Percentiles rank a stretch among this genome's conserved stretches.
Evolutionary conservation across 805 yeast species (phyloP).

Genomic region (Tetrapisispora fleetii): DNA sequence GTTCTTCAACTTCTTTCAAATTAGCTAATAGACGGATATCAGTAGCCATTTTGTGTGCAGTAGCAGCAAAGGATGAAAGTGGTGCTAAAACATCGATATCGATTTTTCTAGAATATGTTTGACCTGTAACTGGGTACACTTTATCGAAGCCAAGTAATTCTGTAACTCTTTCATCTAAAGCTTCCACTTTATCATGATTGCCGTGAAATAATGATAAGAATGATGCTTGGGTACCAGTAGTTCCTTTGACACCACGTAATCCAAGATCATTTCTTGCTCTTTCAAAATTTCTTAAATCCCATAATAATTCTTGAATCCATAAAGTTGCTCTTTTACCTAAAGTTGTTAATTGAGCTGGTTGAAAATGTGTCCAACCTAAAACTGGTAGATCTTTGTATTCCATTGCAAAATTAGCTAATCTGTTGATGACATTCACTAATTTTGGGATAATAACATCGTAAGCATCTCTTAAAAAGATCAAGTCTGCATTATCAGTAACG

Average conservation of each 20-base stretch:
- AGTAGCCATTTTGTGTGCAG: conserved; percentile 96
- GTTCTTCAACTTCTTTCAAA: conserved; percentile 95
- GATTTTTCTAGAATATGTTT: conserved; percentile 97
- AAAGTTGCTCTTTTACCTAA: conserved; percentile 96
- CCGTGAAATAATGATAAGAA: conserved; percentile 93
- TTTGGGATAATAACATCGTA: conserved; percentile 89
- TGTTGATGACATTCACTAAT: conserved; percentile 88
- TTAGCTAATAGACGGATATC: conserved; percentile 93
- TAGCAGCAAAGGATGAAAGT: conserved; percentile 86
- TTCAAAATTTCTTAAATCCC: conserved; percentile 93
- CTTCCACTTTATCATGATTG: conserved; percentile 92
- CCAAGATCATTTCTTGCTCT: conserved; percentile 97
- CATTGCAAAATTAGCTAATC: conserved; percentile 78
- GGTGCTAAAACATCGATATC: conserved; percentile 92
- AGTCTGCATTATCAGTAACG: conserved; percentile 96
- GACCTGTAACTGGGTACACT: conserved; percentile 97
- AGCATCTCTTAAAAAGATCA: conserved; percentile 92
- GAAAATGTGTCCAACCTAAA: conserved; percentile 98
- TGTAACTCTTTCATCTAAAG: conserved; percentile 81
- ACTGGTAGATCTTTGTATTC: conserved; percentile 93
- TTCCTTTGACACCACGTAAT: conserved; percentile 96
- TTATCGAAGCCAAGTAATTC: conserved; percentile 87
- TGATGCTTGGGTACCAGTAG: conserved; percentile 98
- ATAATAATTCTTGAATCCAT: conserved; percentile 94
- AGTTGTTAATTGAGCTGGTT: conserved; percentile 97